Evolutionary conservation across 2,329 filamentous ascomycete genomes (phyloP).

Genomic region (Xylariaceae sp.): DNA sequence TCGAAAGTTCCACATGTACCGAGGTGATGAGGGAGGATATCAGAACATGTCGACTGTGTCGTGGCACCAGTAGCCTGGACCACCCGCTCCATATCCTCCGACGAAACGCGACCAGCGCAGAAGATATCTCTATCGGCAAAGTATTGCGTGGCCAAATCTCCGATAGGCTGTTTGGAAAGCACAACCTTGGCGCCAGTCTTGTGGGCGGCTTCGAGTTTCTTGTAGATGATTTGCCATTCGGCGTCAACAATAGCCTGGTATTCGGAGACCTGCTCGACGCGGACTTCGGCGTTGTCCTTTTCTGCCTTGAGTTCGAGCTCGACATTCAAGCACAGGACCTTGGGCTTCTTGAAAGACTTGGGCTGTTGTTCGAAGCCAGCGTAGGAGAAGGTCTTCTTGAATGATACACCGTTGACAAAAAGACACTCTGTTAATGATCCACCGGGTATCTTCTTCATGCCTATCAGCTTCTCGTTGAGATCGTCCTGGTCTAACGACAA

Average conservation of each 20-base stretch:
- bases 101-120: slow-evolving; percentile 88
- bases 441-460: slow-evolving; percentile 96
- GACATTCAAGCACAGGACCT: slow-evolving; percentile 96
- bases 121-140: slow-evolving; percentile 98
- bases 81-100: slow-evolving; percentile 92
- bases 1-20: slow-evolving; percentile 89
- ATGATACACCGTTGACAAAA: slow-evolving; percentile 96
- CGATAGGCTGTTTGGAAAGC: slow-evolving; percentile 93
- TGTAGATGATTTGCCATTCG: slow-evolving; percentile 99
- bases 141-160: slow-evolving; percentile 94
- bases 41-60: slow-evolving; percentile 92
- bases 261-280: slow-evolving; percentile 96
- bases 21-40: slow-evolving; percentile 84
- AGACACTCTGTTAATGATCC: slow-evolving; percentile 93
- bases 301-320: slow-evolving; percentile 98
- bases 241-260: slow-evolving; percentile 99
- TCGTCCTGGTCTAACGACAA: slow-evolving; percentile 94
- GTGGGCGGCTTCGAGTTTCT: slow-evolving; percentile 94
- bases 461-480: slow-evolving; percentile 95
- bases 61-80: slow-evolving; percentile 91
- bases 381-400: slow-evolving; percentile 99
- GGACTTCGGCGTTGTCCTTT: slow-evolving; percentile 98
- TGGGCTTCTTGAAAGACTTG: slow-evolving; percentile 89
- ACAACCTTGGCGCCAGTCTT: slow-evolving; percentile 96
- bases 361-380: slow-evolving; percentile 99